Conservation (phyloP, 2,329 filamentous ascomycete species). For the Teratosphaeria destructans region DNA sequence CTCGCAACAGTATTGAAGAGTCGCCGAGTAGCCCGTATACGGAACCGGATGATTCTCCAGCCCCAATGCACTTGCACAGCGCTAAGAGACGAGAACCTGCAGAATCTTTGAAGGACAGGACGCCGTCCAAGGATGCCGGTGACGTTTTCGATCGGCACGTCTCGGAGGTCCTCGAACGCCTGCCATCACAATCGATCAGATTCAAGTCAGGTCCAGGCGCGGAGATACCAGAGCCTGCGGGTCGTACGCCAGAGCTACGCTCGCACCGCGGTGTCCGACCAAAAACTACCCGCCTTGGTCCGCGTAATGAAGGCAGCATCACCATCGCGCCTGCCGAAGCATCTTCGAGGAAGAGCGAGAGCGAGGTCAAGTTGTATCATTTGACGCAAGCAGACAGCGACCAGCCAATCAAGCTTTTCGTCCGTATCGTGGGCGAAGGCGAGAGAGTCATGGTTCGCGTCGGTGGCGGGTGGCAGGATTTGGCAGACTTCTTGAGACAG, state of each 20-base stretch:
- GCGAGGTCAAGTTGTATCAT: constrained; percentile 74
- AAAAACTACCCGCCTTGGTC: constrained; percentile 6
- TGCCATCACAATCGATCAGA: constrained; percentile 60
- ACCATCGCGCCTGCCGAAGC: constrained; percentile 28
- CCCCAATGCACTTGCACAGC: not conserved
- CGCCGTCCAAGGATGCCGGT: constrained; percentile 1
- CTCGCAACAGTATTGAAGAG: not conserved
- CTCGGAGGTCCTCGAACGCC: constrained; percentile 23
- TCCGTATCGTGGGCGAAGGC: constrained; percentile 83
- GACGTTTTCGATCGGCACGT: constrained; percentile 47
- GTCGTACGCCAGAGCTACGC: constrained; percentile 11
- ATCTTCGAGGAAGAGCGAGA: constrained; percentile 16
- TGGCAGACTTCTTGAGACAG: constrained; percentile 88
- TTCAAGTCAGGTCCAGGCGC: constrained; percentile 49
- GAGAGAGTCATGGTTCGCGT: constrained; percentile 97
- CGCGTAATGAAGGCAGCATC: constrained; percentile 8
- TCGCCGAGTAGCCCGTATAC: not conserved
- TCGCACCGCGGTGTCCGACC: constrained; percentile 11
- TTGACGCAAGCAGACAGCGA: constrained; percentile 74
- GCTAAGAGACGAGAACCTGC: not conserved
- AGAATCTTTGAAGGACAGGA: not conserved
- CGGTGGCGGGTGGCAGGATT: constrained; percentile 93
- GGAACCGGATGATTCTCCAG: not conserved
- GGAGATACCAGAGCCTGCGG: constrained; percentile 16
- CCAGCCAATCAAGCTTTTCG: constrained; percentile 86